phyloP scores from a whole-genome alignment of 2,329 filamentous ascomycete genomes.

The Penicillium freii region DNA sequence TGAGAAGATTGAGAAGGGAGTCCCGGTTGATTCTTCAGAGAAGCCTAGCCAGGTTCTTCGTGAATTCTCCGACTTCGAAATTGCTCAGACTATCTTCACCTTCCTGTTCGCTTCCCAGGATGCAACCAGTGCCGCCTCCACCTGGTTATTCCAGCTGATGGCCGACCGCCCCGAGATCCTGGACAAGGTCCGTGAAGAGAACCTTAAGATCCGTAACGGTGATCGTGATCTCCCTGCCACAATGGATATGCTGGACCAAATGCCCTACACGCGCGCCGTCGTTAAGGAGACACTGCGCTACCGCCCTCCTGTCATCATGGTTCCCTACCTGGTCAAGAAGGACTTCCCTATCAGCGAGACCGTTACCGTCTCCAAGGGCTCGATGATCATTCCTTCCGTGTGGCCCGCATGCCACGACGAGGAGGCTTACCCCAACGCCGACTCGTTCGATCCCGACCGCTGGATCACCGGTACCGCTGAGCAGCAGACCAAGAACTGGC shows the following conservation, averaged over 20 bases:
- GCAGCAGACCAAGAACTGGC: conserved; percentile 89
- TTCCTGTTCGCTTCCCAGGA: conserved; percentile 98
- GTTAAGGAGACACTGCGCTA: conserved; percentile 90
- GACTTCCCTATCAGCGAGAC: conserved; percentile 81
- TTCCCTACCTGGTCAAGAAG: conserved; percentile 93
- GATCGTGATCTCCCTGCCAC: conserved; percentile 67
- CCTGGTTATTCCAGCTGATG: conserved; percentile 93
- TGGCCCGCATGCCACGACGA: conserved; percentile 90
- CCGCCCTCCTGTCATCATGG: conserved; percentile 94
- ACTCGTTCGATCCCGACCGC: conserved; percentile 83
- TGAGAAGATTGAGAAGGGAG: conserved; percentile 71
- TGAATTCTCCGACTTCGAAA: conserved; percentile 86
- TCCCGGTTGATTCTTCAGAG: conserved; percentile 64
- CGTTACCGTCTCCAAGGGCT: conserved; percentile 92
- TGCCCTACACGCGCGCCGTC: conserved; percentile 87
- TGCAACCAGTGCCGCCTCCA: conserved; percentile 87
- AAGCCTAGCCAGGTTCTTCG: conserved; percentile 83
- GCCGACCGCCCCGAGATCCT: conserved; percentile 92
- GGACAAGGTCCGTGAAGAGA: conserved; percentile 88
- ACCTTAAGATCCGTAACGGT: conserved; percentile 71
- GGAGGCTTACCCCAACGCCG: conserved; percentile 86
- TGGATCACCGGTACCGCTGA: conserved; percentile 90
- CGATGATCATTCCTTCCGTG: conserved; percentile 91
- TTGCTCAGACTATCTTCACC: conserved; percentile 89
- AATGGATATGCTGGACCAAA: conserved; percentile 83